Evolutionary conservation across 73 alveolate species (phyloP), one percentile per base, ranked within the genome.

Genomic region (Symbiodinium pilosum): DNA sequence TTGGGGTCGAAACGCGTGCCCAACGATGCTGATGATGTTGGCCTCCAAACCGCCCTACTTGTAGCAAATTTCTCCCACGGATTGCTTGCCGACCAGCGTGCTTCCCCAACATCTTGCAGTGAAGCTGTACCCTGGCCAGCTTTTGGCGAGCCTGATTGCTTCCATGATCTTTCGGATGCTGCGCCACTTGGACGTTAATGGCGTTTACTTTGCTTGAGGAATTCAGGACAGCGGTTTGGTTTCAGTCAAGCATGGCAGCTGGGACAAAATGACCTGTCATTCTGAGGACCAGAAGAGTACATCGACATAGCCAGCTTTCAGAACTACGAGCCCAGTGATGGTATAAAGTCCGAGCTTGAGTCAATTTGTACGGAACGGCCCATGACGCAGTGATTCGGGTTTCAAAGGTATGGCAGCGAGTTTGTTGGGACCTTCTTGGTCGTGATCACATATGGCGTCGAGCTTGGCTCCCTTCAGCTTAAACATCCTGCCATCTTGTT

Each of bases 241-340:
- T n/a, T n/a, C n/a, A n/a, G n/a, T n/a, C n/a, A n/a, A n/a, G n/a
- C n/a, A n/a, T n/a, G n/a, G n/a, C n/a, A n/a, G n/a, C n/a, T n/a
- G n/a, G n/a, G n/a, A n/a, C n/a, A n/a, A n/a, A n/a, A n/a, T n/a
- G n/a, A n/a, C n/a, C 59, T 47, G 59, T 7, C 91, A 39, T 30
- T 39, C 64, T 24, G 36, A 89, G 95, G 95, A 69, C 95, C 95
- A 21, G 95, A 89, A 68, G 95, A 89, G 75, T 41, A 89, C 73
- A 54, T 89, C 38, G 75, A 59, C 75, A n/a, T 4, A 5, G 95
- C 73, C 8, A 40, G 44, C 68, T 64, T 89, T 44, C 87, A 75
- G 42, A 89, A 28, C 87, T 89, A 89, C 39, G 87, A 64, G 69
- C 95, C 95, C 75, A 89, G 87, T 26, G 34, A 64, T 56, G 87